Evolutionary conservation across 257 asterid species (phyloP).

Genomic region (Nyctanthes arbortristis): DNA sequence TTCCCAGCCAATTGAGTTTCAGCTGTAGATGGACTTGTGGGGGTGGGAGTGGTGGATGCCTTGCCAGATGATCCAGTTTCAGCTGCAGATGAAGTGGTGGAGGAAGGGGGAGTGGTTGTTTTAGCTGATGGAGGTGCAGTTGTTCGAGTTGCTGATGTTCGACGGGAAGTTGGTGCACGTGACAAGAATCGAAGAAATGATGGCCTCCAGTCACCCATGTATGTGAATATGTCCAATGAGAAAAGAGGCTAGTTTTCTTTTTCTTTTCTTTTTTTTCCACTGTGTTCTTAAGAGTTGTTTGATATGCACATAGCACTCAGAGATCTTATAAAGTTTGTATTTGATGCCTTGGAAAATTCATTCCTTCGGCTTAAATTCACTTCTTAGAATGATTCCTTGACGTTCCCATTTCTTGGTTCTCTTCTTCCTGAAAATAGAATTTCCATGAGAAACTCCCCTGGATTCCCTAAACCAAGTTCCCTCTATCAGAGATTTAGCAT

Average conservation of each 20-base stretch:
- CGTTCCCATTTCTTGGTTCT: constrained; percentile 19
- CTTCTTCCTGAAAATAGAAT: constrained; percentile 32
- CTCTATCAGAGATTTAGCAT: constrained; percentile 22
- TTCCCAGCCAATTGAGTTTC: constrained; percentile 3
- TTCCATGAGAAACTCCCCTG: constrained; percentile 41
- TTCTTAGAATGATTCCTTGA: constrained; percentile 9
- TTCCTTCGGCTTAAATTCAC: constrained; percentile 6
- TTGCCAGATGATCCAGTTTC: too few relatives aligned
- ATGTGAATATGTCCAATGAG: too few relatives aligned
- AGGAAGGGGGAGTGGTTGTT: constrained; percentile 12
- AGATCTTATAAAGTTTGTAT: constrained; percentile 29
- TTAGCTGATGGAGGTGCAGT: constrained; percentile 17
- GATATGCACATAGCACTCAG: constrained; percentile 17
- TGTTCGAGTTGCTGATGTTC: constrained; percentile 34
- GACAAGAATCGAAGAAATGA: constrained; percentile 51
- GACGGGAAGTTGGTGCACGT: constrained; percentile 33
- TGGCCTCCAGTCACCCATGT: constrained; percentile 60
- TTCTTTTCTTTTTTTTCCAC: too few relatives aligned
- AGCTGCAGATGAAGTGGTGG: too few relatives aligned
- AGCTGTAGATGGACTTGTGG: constrained; percentile 8
- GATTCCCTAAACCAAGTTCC: constrained; percentile 8
- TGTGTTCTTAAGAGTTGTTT: constrained; percentile 18
- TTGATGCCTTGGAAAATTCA: not conserved
- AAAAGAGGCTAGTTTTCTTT: not conserved
- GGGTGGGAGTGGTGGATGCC: too few relatives aligned